phyloP scores from a whole-genome alignment of 306 rosid species.

The Lithocarpus polystachyus region DNA sequence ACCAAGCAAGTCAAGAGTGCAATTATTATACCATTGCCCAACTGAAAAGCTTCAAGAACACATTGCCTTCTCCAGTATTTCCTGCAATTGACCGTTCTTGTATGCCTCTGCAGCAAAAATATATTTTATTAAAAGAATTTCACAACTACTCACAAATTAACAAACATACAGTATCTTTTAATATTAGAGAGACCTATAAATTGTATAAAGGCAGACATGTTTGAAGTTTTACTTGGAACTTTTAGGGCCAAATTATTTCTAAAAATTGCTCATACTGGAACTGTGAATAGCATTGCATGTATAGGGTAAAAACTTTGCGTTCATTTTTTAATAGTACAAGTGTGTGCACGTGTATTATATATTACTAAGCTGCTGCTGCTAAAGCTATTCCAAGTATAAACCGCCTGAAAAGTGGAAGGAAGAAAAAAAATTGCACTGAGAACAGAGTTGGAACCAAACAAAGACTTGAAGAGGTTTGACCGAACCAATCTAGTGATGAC shows the following conservation, averaged over 20 bases:
- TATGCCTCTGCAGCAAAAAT: constrained; percentile 67
- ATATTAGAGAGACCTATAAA: neutral
- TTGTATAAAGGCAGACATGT: neutral
- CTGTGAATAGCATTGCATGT: neutral
- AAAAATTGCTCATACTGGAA: neutral
- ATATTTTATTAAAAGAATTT: neutral
- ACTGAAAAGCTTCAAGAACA: constrained; percentile 49
- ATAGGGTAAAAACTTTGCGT: neutral
- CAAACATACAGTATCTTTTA: neutral
- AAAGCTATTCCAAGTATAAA: neutral
- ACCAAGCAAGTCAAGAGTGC: neutral
- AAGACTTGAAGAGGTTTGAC: neutral
- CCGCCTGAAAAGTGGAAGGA: neutral
- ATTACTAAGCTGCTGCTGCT: neutral
- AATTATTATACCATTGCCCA: neutral
- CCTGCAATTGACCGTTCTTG: constrained; percentile 80
- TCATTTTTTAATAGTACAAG: too few relatives aligned
- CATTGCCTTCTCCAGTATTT: constrained; percentile 79
- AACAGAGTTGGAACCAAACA: neutral
- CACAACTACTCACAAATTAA: neutral
- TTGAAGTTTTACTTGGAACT: neutral
- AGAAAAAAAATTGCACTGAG: neutral
- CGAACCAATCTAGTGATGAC: neutral
- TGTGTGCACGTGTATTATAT: neutral
- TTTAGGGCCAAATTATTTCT: neutral